A percentile compares a stretch with the other conserved stretches of the same genome.
Evolutionary conservation across 176 grass and related monocot genomes (phyloP).

Genomic region (Poa annua): DNA sequence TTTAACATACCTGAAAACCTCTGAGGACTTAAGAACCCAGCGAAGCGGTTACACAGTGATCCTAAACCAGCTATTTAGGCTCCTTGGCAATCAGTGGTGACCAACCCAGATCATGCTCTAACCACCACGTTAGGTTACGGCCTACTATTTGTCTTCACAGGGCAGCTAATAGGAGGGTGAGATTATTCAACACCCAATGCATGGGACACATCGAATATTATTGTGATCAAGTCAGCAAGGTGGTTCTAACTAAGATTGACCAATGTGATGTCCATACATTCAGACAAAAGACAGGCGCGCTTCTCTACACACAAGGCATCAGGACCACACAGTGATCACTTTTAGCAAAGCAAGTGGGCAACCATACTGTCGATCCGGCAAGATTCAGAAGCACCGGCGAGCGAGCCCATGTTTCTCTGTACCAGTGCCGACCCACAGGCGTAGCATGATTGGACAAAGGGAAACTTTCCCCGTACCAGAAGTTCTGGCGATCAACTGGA

Average conservation of each 20-base stretch:
- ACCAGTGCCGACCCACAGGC: slow-evolving; percentile 14
- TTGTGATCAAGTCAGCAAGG: background rate
- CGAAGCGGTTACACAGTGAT: slow-evolving; percentile 6
- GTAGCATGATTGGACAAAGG: slow-evolving; percentile 21
- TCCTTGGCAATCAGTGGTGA: background rate
- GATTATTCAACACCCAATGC: background rate
- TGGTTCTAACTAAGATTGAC: slow-evolving; percentile 7
- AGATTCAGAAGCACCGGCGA: slow-evolving; percentile 17
- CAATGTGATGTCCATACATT: slow-evolving; percentile 21
- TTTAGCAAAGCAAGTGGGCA: background rate
- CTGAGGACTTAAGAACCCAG: background rate
- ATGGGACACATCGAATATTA: slow-evolving; percentile 10
- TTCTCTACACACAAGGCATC: background rate
- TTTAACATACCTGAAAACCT: slow-evolving; percentile 13
- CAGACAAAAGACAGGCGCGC: slow-evolving; percentile 13
- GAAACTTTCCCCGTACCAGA: background rate
- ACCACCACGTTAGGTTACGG: slow-evolving; percentile 5
- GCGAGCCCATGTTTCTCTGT: background rate
- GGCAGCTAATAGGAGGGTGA: slow-evolving; percentile 1
- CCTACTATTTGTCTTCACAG: slow-evolving; percentile 18
- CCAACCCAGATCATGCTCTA: slow-evolving; percentile 24
- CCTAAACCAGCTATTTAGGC: background rate
- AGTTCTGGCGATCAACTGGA: background rate
- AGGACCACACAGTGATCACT: slow-evolving; percentile 25
- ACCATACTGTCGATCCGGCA: slow-evolving; percentile 23